These are phyloP conservation scores for Sinapis alba DNA, from an alignment of 441 rosid genomes.

Conservation along the genomic window DNA sequence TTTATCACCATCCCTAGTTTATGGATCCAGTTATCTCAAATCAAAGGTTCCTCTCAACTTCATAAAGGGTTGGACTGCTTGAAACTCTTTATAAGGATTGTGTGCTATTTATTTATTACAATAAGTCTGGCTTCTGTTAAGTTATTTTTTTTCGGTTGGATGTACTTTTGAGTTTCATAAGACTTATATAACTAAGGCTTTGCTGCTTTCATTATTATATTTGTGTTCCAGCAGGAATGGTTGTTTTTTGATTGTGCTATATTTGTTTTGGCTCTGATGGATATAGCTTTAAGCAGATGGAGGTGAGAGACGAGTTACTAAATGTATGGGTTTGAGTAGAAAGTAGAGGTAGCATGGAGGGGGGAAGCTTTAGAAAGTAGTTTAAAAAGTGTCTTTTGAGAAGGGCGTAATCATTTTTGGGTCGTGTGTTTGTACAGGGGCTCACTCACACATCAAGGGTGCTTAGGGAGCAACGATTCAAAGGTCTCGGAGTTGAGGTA, in stretches of 20 bases:
- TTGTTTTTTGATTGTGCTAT: conserved; percentile 13
- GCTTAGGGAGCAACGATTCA: conserved; percentile 9
- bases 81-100: conserved; percentile 56
- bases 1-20: conserved; percentile 8
- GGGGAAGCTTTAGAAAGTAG: conserved; percentile 15
- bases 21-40: conserved; percentile 39
- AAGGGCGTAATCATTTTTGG: conserved; percentile 71
- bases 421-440: conserved; percentile 71
- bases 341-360: conserved; percentile 33
- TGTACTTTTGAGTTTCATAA: conserved; percentile 60
- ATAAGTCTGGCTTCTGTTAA: conserved; percentile 38
- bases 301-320: conserved; percentile 4
- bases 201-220: conserved; percentile 15
- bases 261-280: conserved; percentile 16
- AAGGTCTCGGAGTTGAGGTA: conserved; percentile 19
- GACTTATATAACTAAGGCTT: conserved; percentile 29
- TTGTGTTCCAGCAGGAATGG: background rate
- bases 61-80: conserved; percentile 68
- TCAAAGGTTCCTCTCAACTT: conserved; percentile 43
- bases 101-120: conserved; percentile 45
- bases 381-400: conserved; percentile 25
- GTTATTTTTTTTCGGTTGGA: conserved; percentile 47
- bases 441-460: conserved; percentile 21
- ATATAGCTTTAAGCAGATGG: conserved; percentile 4
- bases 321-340: conserved; percentile 29